Percentiles rank a stretch among this genome's conserved stretches.
Conservation (phyloP, 805 yeast genomes). For the Scheffersomyces coipomensis region DNA sequence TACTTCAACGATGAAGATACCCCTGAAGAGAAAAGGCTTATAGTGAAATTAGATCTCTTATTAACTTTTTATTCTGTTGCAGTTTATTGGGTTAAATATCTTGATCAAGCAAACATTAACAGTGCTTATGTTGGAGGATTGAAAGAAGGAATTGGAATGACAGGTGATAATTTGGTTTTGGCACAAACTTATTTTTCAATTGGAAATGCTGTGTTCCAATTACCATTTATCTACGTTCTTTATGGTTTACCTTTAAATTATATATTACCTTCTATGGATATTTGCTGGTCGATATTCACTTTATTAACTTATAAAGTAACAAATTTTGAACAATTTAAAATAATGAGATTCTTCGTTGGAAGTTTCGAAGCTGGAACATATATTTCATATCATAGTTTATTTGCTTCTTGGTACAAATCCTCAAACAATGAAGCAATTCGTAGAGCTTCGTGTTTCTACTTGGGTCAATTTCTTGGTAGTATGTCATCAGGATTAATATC, state of each 20-base stretch:
- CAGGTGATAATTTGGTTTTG: constrained; percentile 61
- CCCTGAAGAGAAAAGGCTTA: constrained; percentile 29
- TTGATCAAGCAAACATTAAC: constrained; percentile 58
- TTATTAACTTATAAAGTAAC: constrained; percentile 51
- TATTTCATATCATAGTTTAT: constrained; percentile 38
- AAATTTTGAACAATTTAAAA: constrained; percentile 53
- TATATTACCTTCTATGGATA: constrained; percentile 54
- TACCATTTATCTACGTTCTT: constrained; percentile 60
- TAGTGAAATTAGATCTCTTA: constrained; percentile 29
- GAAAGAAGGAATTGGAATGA: constrained; percentile 53
- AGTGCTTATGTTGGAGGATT: constrained; percentile 70
- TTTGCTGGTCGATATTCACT: constrained; percentile 69
- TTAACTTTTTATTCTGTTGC: constrained; percentile 32
- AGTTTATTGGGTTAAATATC: constrained; percentile 61
- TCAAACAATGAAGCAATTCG: constrained; percentile 51
- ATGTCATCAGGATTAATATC: constrained; percentile 64
- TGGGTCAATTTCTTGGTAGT: constrained; percentile 62
- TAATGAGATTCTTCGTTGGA: constrained; percentile 64
- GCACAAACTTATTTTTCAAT: constrained; percentile 58
- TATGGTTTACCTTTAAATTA: constrained; percentile 56
- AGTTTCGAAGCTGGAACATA: constrained; percentile 65
- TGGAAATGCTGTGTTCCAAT: constrained; percentile 59
- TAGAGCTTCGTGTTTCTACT: constrained; percentile 60
- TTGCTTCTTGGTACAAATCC: constrained; percentile 42
- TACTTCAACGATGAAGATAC: constrained; percentile 53